Percentiles rank a stretch among this genome's conserved stretches.
These are phyloP conservation scores for Clitocybe nebularis DNA, from an alignment of 1,284 basidiomycete species.

Conservation along the genomic window DNA sequence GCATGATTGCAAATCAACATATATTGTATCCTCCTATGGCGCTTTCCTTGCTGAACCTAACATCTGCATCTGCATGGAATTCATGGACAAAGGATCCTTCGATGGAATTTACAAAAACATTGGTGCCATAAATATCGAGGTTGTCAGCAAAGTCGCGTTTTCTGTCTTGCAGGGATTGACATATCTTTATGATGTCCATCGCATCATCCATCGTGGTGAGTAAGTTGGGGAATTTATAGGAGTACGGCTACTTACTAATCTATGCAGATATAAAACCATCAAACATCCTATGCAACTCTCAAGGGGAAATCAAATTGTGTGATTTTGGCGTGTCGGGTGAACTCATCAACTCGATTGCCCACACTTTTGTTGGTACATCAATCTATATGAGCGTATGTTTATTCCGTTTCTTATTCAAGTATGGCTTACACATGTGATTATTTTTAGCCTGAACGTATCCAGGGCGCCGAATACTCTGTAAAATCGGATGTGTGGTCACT, in stretches of 20 bases:
- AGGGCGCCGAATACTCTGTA: conserved; percentile 96
- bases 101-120: conserved; percentile 95
- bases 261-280: conserved; percentile 95
- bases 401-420: background rate
- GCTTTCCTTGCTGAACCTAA: conserved; percentile 96
- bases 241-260: background rate
- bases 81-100: conserved; percentile 88
- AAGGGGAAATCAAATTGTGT: conserved; percentile 96
- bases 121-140: conserved; percentile 85
- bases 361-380: conserved; percentile 98
- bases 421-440: background rate
- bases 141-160: conserved; percentile 88
- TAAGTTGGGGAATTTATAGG: conserved; percentile 8
- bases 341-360: conserved; percentile 97
- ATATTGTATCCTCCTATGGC: conserved; percentile 96
- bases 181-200: conserved; percentile 97
- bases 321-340: conserved; percentile 99
- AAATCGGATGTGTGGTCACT: conserved; percentile 99
- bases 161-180: conserved; percentile 93
- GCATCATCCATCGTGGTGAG: conserved; percentile 97
- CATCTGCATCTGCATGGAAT: conserved; percentile 99
- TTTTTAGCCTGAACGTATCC: conserved; percentile 91
- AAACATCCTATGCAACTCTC: conserved; percentile 93
- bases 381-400: conserved; percentile 97
- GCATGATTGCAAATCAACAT: conserved; percentile 91